These are phyloP conservation scores for Phytophthora ohioensis DNA, from an alignment of 352 stramenopile species.

Conservation along the genomic window DNA sequence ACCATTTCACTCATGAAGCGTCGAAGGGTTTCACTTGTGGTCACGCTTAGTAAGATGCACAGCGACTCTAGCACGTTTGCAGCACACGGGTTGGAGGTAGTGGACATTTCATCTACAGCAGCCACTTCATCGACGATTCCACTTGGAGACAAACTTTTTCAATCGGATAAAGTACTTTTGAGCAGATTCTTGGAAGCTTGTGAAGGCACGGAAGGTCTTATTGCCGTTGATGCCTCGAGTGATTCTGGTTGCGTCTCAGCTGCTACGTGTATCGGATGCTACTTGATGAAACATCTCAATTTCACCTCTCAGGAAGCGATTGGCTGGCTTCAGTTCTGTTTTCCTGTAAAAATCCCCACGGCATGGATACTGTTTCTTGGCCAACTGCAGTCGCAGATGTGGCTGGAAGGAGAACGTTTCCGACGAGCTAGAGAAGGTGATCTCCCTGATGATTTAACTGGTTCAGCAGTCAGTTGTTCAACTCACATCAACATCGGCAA, in stretches of 20 bases:
- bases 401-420: slow-evolving; percentile 56
- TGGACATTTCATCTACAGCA: slow-evolving; percentile 27
- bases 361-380: slow-evolving; percentile 92
- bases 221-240: slow-evolving; percentile 81
- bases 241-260: slow-evolving; percentile 59
- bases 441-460: slow-evolving; percentile 14
- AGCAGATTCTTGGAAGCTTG: slow-evolving; percentile 88
- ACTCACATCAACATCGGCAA: slow-evolving; percentile 72
- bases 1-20: slow-evolving; percentile 31
- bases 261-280: slow-evolving; percentile 96
- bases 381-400: slow-evolving; percentile 88
- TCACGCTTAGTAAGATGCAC: slow-evolving; percentile 24
- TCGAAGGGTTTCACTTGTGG: slow-evolving; percentile 37
- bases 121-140: background rate
- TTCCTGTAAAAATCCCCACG: slow-evolving; percentile 85
- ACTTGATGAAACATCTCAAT: slow-evolving; percentile 98
- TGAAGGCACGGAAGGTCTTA: slow-evolving; percentile 71
- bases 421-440: slow-evolving; percentile 31
- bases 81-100: slow-evolving; percentile 18
- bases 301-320: slow-evolving; percentile 96
- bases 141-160: background rate
- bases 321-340: slow-evolving; percentile 95
- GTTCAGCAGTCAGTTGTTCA: slow-evolving; percentile 15
- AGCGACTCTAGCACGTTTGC: slow-evolving; percentile 18
- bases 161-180: slow-evolving; percentile 75